These are phyloP conservation scores for Pholiota molesta DNA, from an alignment of 768 basidiomycete genomes.

Conservation along the genomic window DNA sequence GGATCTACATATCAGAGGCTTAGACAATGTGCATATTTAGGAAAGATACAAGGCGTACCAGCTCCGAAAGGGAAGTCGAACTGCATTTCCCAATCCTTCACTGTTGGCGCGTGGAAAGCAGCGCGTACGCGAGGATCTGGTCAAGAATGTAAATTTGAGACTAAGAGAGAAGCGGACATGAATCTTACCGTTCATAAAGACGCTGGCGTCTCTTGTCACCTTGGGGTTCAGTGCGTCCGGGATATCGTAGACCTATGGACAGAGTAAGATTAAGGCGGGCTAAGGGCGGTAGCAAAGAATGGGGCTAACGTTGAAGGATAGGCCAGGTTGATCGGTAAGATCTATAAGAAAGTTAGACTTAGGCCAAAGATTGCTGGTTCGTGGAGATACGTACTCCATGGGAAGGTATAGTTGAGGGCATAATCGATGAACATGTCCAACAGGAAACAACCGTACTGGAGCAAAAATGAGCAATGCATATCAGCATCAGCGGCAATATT, in stretches of 20 bases:
- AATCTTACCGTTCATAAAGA: slow-evolving; percentile 64
- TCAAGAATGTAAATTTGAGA: not conserved
- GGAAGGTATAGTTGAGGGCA: slow-evolving; percentile 70
- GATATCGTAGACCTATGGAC: slow-evolving; percentile 49
- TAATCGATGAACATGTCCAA: slow-evolving; percentile 72
- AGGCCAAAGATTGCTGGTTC: not conserved
- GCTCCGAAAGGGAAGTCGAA: slow-evolving; percentile 41
- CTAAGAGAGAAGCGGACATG: not conserved
- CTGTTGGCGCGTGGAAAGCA: slow-evolving; percentile 72
- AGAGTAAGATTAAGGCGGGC: not conserved
- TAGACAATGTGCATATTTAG: not conserved
- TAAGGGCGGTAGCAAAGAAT: not conserved
- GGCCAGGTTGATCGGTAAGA: slow-evolving; percentile 33
- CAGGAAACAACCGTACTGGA: slow-evolving; percentile 65
- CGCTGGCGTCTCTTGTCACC: slow-evolving; percentile 47
- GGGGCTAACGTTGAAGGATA: slow-evolving; percentile 40
- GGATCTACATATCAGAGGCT: slow-evolving; percentile 10
- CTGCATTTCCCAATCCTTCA: slow-evolving; percentile 45
- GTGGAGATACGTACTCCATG: slow-evolving; percentile 47
- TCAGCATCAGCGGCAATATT: not conserved
- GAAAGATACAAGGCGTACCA: slow-evolving; percentile 24
- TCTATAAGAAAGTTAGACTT: slow-evolving; percentile 14
- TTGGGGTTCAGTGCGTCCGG: slow-evolving; percentile 59
- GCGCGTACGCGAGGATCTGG: slow-evolving; percentile 56
- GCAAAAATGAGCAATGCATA: not conserved